Evolutionary conservation across 2,329 filamentous ascomycete species (phyloP).

Genomic region (Penicillium digitatum): DNA sequence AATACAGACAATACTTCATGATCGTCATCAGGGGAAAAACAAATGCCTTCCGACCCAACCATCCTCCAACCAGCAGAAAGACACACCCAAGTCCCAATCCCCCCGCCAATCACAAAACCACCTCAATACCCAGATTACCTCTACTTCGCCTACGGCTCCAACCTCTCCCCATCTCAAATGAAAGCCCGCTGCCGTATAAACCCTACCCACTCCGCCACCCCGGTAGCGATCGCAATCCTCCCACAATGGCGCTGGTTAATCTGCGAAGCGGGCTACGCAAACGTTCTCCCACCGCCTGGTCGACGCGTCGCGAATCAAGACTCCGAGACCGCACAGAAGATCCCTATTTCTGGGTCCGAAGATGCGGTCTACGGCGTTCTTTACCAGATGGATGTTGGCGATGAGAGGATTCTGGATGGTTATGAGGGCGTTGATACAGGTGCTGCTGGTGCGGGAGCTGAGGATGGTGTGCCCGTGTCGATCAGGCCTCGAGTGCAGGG

Average conservation of each 20-base stretch:
- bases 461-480: slow-evolving; percentile 8
- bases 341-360: slow-evolving; percentile 22
- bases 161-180: slow-evolving; percentile 44
- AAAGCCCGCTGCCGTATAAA: slow-evolving; percentile 33
- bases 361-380: slow-evolving; percentile 39
- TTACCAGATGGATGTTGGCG: slow-evolving; percentile 39
- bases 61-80: background rate
- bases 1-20: background rate
- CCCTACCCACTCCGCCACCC: slow-evolving; percentile 31
- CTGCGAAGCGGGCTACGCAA: slow-evolving; percentile 42
- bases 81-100: background rate
- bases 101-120: slow-evolving; percentile 19
- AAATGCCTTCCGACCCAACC: background rate
- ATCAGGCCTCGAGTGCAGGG: slow-evolving; percentile 34
- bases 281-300: slow-evolving; percentile 33
- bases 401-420: slow-evolving; percentile 37
- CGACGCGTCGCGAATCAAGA: slow-evolving; percentile 24
- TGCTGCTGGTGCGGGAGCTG: slow-evolving; percentile 8
- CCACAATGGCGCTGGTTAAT: slow-evolving; percentile 43
- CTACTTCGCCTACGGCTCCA: slow-evolving; percentile 46
- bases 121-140: slow-evolving; percentile 24
- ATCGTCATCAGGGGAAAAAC: background rate
- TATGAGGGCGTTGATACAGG: slow-evolving; percentile 37
- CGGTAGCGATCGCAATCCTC: slow-evolving; percentile 39
- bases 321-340: slow-evolving; percentile 10